Evolutionary conservation across 164 flowering plant species (phyloP), one percentile per base, ranked within the genome.

Genomic region (Aristolochia contorta): DNA sequence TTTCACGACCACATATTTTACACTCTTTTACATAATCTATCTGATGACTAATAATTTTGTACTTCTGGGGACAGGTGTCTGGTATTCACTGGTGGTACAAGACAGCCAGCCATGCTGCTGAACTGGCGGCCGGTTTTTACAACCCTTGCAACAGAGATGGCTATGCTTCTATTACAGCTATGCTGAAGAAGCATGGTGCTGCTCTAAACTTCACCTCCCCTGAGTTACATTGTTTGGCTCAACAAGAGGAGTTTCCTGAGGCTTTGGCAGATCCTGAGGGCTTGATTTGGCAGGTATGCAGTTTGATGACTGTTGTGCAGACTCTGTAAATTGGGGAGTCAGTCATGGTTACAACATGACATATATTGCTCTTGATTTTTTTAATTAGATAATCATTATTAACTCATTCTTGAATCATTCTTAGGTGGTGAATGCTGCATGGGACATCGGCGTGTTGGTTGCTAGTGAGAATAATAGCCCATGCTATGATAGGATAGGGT

Each of bases 41-140:
- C 32, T 15, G 32, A 1, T 54, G 30, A 24, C 27, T 21, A 0
- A 21, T 54, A 15, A 14, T 20, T 54, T 54, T 54, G 2, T 13
- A 19, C 9, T 27, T 20, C 13, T 51, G 20, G 66, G 70, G 71
- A 69, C 88, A 92, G 98, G 65, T 92, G 59, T 73, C 96, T 74
- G 90, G 96, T 68, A 69, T 82, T 53, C 82, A 84, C 67, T 89
- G 98, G 98, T 92, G 95, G 96, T 92, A 92, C 73, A 92, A 83
- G 78, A 87, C 98, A 54, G 80, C 85, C 23, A 89, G 93, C 72
- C 98, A 89, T 72, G 96, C 96, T 70, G 91, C 96, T 62, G 98
- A 92, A 68, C 60, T 92, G 72, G 77, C 95, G 64, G 86, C 96
- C 71, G 98, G 98, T 12, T 89, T 81, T 68, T 82, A 89, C 67